Evolutionary conservation across 1,139 yeast genomes (phyloP).

Genomic region (Sugiyamaella xylanicola): DNA sequence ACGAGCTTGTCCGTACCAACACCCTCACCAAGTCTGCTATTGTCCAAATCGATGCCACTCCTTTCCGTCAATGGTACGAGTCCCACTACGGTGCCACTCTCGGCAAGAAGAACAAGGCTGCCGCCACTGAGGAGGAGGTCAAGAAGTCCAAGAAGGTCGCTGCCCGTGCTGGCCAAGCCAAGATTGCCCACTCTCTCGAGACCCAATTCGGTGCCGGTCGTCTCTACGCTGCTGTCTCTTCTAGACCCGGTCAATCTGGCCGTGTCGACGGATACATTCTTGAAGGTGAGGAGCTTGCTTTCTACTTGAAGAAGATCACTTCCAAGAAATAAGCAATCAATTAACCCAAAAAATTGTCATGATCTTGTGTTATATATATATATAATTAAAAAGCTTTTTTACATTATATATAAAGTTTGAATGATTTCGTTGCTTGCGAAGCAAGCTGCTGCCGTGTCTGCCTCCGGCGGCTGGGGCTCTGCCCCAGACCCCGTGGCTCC

Average conservation of each 20-base stretch:
- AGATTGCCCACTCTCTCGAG: conserved; percentile 88
- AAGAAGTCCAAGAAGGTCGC: conserved; percentile 70
- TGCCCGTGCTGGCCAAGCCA: conserved; percentile 73
- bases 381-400: conserved; percentile 12
- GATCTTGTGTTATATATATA: conserved; percentile 20
- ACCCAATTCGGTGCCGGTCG: conserved; percentile 98
- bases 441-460: no score
- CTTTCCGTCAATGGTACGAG: conserved; percentile 99
- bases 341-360: conserved; percentile 16
- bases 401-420: conserved; percentile 4
- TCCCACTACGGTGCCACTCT: conserved; percentile 93
- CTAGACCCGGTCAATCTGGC: conserved; percentile 99
- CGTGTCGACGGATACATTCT: conserved; percentile 99
- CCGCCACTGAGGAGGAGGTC: conserved; percentile 43
- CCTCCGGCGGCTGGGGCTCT: no score
- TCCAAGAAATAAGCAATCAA: conserved; percentile 81
- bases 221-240: conserved; percentile 97
- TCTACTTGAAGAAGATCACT: conserved; percentile 99
- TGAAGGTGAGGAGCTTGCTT: conserved; percentile 99
- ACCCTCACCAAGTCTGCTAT: conserved; percentile 98
- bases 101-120: conserved; percentile 71
- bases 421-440: not conserved
- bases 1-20: conserved; percentile 99
- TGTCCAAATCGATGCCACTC: conserved; percentile 99
- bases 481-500: no score